A percentile compares a stretch with the other conserved stretches of the same genome.
Conservation (phyloP, 176 grass and related monocot genomes). For the Aegilops tauschii region DNA sequence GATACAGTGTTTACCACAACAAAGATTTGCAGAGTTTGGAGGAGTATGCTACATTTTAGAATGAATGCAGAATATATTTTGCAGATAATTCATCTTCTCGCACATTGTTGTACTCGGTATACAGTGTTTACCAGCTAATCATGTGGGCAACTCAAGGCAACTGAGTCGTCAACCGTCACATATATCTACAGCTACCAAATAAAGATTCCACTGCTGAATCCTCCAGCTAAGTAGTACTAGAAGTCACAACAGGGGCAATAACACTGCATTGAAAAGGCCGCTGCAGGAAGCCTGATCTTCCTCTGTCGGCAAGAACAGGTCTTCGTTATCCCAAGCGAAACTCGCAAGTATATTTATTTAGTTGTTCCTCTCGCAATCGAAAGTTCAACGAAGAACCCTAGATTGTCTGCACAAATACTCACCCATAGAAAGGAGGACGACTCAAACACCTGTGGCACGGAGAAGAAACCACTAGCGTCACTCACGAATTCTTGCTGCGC, state of each 20-base stretch:
- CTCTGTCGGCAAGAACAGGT: not conserved
- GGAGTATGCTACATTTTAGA: not conserved
- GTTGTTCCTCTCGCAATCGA: not conserved
- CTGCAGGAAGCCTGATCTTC: not conserved
- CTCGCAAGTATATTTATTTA: not conserved
- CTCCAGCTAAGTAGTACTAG: too few species aligned
- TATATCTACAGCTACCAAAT: not conserved
- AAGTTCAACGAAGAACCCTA: not conserved
- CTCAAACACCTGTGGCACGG: not conserved
- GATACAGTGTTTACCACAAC: not conserved
- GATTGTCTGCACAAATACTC: not conserved
- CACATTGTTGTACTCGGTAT: not conserved
- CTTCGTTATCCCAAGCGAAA: not conserved
- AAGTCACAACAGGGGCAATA: not conserved
- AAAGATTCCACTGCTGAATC: not conserved
- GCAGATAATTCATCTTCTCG: not conserved
- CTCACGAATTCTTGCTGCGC: not conserved
- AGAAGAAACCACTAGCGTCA: not conserved
- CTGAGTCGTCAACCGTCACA: not conserved
- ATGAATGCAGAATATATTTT: not conserved
- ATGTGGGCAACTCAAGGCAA: not conserved
- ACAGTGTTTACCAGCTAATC: not conserved
- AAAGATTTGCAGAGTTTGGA: not conserved
- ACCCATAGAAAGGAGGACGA: not conserved
- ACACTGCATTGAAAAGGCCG: not conserved